A percentile compares a stretch with the other conserved stretches of the same genome.
phyloP scores from a whole-genome alignment of 768 basidiomycete genomes.

The Lentinula sp. region DNA sequence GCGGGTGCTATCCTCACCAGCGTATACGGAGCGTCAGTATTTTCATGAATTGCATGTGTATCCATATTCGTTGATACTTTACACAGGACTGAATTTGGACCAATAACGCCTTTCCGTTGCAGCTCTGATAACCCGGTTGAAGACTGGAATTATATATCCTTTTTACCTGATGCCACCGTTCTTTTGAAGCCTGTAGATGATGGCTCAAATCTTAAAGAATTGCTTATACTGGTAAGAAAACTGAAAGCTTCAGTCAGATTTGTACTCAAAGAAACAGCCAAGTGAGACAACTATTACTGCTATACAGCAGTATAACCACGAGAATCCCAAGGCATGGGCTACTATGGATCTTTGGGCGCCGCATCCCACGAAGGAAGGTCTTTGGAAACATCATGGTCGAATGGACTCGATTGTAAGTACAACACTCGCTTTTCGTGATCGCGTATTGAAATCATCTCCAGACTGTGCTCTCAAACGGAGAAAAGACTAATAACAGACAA shows the following conservation, averaged over 20 bases:
- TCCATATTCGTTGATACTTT: background rate
- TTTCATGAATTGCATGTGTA: background rate
- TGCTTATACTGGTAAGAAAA: background rate
- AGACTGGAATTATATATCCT: background rate
- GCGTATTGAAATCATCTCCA: slow-evolving; percentile 1
- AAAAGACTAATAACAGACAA: slow-evolving; percentile 22
- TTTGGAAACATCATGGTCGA: slow-evolving; percentile 16
- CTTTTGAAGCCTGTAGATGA: background rate
- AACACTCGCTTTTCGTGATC: background rate
- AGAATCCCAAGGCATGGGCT: background rate
- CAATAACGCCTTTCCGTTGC: background rate
- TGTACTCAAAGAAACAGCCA: background rate
- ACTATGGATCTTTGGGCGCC: background rate
- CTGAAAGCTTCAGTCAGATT: too few relatives aligned
- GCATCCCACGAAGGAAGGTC: slow-evolving; percentile 2
- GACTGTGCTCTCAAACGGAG: slow-evolving; percentile 24
- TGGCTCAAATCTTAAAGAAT: background rate
- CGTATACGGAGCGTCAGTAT: background rate
- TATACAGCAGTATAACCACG: background rate
- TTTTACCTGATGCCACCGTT: background rate
- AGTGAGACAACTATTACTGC: background rate
- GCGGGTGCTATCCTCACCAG: background rate
- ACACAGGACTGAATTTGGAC: background rate
- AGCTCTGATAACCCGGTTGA: background rate
- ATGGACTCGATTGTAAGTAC: slow-evolving; percentile 16